Base-by-base conservation (phyloP, 192 early-diverging fungal genomes). In the Rhizophagus prolifer region DNA sequence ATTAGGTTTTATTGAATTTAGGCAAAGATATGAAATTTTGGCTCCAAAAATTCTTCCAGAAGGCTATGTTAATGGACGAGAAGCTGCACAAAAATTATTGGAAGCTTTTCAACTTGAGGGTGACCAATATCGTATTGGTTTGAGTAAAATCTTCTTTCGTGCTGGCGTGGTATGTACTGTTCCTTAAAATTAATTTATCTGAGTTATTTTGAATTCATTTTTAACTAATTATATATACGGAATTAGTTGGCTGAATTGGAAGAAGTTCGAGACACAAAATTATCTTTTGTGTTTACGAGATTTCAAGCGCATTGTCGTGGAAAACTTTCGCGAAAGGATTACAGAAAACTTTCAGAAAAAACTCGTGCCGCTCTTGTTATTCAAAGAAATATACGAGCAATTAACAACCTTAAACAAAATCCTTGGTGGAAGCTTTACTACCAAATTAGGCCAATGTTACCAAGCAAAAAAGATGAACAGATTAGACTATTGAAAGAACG, bases 381-480 rank as follows among this genome's bases (percentile, higher is more conserved):
- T 78, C 97, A 99, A 83, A 90, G 89, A 79, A 99, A 98, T 70
- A 94, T 96, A 2, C 90, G 97, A 25, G 85, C 96, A 21, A 97
- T 96, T 81, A 91, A 97, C 61, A 84, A 90, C 50, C 86, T 98
- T 16, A 89, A 93, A 34, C 94, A 97, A 87, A 97, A 96, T 94
- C 84, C 93, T 25, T 99, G 96, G 96, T 97, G 96, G 95, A 92
- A 91, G 74, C 91, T 98, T 54, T 99, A 96, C 83, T 88, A 91
- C 74, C 94, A 95, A 31, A 92, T 96, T 79, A 96, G 95, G 82
- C 96, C 96, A 14, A 84, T 96, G 68, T 84, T 96, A 54, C 91
- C 91, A 46, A 92, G 95, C 13, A 93, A 93, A 25, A 89, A 92
- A 4, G 95, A 95, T 63, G 93, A 94, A 78, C 94, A 96, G 78